Evolutionary conservation across 352 stramenopile genomes (phyloP), one percentile per base, ranked within the genome.

Genomic region (Pythium utonaiense): DNA sequence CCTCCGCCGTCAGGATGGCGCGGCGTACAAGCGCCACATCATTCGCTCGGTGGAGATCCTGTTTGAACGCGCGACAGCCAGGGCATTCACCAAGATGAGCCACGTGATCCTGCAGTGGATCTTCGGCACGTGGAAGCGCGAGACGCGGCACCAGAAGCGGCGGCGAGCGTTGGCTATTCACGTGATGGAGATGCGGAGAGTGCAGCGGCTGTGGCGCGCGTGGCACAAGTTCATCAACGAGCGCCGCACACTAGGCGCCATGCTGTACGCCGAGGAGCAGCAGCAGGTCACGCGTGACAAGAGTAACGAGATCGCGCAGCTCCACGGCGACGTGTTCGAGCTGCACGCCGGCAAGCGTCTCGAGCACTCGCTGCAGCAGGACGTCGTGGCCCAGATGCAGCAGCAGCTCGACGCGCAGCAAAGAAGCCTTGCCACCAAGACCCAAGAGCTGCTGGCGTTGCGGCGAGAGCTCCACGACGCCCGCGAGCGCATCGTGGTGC

Each of bases 281-380:
- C 78, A 89, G 51, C 72, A 63, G 6, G 62, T 70, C 22, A 84
- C 71, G 7, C 65, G 54, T 6, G 72, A 74, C 0, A 79, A 79
- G 55, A 55, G 25, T 16, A 31, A 45, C 21, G 78, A 91, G 58
- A 80, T 90, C 30, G 60, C 73, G 0, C 59, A 75, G 42, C 63
- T 92, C 12, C 78, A 91, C 30, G 83, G 80, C 27, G 77, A 89
- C n/a, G 59, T 85, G 16, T 84, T 86, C 25, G 77, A 76, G 16
- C 52, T 71, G 4, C 54, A 71, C 31, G 66, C 74, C 2, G 57
- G 66, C 16, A 56, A 70, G 3, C 59, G 57, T 7, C 67, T 91
- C 5, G 61, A 76, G 6, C 53, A 65, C n/a, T 54, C 75, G 22
- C 44, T 89, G 22, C 74, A 84, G 21, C 30, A 58, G 17, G 77